A percentile compares a stretch with the other conserved stretches of the same genome.
Evolutionary conservation across 352 stramenopile species (phyloP).

Genomic region (Globisporangium lucens): DNA sequence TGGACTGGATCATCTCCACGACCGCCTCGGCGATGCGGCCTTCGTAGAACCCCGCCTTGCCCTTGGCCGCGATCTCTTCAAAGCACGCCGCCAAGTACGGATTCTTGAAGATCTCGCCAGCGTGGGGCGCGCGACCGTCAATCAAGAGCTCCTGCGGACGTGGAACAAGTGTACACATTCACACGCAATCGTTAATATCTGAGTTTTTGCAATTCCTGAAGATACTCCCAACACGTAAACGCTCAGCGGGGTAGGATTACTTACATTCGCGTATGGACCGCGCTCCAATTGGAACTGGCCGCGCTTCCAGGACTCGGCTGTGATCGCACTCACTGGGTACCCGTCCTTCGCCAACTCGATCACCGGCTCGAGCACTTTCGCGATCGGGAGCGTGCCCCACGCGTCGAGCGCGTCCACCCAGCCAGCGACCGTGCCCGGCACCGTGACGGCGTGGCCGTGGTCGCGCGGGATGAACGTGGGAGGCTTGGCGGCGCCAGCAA

Average conservation of each 20-base stretch:
- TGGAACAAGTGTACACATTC: background rate
- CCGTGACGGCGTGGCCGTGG: slow-evolving; percentile 70
- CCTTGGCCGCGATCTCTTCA: slow-evolving; percentile 79
- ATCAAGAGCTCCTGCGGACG: slow-evolving; percentile 43
- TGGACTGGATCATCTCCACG: slow-evolving; percentile 65
- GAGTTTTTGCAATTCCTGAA: background rate
- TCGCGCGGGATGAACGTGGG: slow-evolving; percentile 38
- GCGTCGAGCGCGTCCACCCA: slow-evolving; percentile 90
- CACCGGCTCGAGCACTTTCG: slow-evolving; percentile 86
- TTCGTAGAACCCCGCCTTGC: slow-evolving; percentile 85
- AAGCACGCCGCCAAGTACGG: slow-evolving; percentile 82
- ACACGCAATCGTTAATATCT: background rate
- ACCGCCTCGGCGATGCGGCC: slow-evolving; percentile 87
- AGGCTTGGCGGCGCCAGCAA: slow-evolving; percentile 25
- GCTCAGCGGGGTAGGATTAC: background rate
- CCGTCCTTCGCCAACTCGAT: slow-evolving; percentile 90
- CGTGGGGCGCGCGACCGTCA: slow-evolving; percentile 43
- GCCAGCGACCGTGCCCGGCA: slow-evolving; percentile 91
- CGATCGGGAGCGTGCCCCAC: slow-evolving; percentile 84
- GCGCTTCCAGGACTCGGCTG: slow-evolving; percentile 79
- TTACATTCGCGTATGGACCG: slow-evolving; percentile 35
- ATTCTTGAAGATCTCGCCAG: slow-evolving; percentile 88
- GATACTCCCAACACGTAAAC: background rate
- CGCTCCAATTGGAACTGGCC: slow-evolving; percentile 67
- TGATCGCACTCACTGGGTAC: slow-evolving; percentile 91